phyloP scores from a whole-genome alignment of 1,284 basidiomycete species.

The Trichosporon faecale region DNA sequence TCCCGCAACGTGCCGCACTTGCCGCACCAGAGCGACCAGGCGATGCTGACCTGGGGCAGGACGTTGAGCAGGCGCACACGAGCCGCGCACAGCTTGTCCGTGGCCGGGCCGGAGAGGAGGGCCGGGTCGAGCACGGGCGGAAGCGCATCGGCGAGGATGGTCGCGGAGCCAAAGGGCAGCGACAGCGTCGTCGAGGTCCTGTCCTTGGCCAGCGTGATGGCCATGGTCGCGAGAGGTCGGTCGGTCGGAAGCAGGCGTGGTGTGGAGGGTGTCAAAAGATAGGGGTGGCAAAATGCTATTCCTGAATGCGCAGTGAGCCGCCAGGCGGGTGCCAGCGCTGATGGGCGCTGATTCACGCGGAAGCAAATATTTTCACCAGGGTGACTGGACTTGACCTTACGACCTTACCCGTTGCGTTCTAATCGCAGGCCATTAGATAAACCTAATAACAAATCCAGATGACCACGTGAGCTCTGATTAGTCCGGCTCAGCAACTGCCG shows the following conservation, averaged over 20 bases:
- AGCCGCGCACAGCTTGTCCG: slow-evolving; percentile 20
- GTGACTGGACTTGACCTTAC: neutral
- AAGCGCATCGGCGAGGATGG: slow-evolving; percentile 7
- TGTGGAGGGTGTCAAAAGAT: slow-evolving; percentile 5
- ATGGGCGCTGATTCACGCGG: neutral
- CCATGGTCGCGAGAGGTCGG: neutral
- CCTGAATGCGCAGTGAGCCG: neutral
- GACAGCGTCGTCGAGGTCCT: slow-evolving; percentile 4
- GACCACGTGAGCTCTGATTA: neutral
- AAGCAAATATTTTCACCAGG: slow-evolving; percentile 11
- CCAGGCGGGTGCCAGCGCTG: slow-evolving; percentile 1
- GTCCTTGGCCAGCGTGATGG: slow-evolving; percentile 10
- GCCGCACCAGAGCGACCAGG: slow-evolving; percentile 38
- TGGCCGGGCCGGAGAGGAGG: slow-evolving; percentile 12
- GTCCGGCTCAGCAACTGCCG: neutral
- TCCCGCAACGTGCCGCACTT: slow-evolving; percentile 30
- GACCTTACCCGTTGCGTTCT: neutral
- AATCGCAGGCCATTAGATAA: neutral
- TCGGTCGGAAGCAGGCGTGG: neutral
- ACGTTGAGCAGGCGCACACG: slow-evolving; percentile 21
- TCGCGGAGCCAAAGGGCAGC: neutral
- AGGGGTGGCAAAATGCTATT: slow-evolving; percentile 11
- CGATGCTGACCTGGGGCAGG: slow-evolving; percentile 27
- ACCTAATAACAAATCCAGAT: neutral
- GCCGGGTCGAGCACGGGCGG: slow-evolving; percentile 20